Base-by-base conservation (phyloP, 2,329 filamentous ascomycete genomes). In the Aureobasidium sp. region DNA sequence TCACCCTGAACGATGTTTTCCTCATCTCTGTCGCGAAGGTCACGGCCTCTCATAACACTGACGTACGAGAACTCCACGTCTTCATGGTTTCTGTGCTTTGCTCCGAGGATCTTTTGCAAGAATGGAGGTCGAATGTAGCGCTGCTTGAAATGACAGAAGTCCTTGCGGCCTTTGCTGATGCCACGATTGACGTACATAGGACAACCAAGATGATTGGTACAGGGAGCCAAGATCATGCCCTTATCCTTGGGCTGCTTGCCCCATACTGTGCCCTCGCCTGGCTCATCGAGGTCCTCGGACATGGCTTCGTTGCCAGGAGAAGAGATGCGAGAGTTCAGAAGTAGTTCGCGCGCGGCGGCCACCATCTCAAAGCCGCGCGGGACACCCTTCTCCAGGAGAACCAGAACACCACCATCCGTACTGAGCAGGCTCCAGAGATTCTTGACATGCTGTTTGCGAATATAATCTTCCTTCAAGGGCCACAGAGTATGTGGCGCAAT, bases 341-440 rank as follows among this genome's bases (percentile, higher is more conserved):
- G 78, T 64, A 89, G 85, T 46, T 92, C 83, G 55, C 94, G 86
- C 6, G 92, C 92, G 52, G 88, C 89, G 12, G 91, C 93, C 44
- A 99, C 85, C 15, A 90, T 89, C 73, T 97, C 94, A 67, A 99
- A 99, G 0, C 94, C 94, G 47, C 90, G 85, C 13, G 92, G 90
- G 13, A 96, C 84, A 0, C 92, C 94, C 73, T 97, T 97, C 73
- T 99, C 94, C 26, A 97, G 77, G 3, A 97, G 76, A 53, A 97
- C 84, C 5, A 99, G 80, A 15, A 99, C 83, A 39, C 94, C 94
- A 1, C 93, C 93, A 20, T 92, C 82, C 1, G 89, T 89, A 59
- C 89, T 90, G 4, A 97, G 80, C 56, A 97, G 80, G 15, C 85
- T 87, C 94, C 94, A 99, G 1, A 97, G 82, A 64, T 96, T 96